These are phyloP conservation scores for Suillus sp. DNA, from an alignment of 768 basidiomycete species.

Conservation along the genomic window DNA sequence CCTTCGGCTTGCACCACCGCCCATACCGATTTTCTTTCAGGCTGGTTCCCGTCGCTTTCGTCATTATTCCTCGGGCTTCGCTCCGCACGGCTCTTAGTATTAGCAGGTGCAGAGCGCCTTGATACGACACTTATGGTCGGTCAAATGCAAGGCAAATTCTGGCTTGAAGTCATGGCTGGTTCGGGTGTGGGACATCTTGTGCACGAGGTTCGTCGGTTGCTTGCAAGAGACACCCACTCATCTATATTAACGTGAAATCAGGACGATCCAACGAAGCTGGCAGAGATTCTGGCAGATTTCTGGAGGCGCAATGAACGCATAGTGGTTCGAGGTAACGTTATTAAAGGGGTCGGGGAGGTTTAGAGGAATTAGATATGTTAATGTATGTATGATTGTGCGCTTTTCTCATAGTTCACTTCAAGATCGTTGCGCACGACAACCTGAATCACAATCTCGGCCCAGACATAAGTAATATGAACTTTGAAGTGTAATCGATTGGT, in stretches of 20 bases:
- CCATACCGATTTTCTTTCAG: slow-evolving; percentile 41
- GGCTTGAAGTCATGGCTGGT: slow-evolving; percentile 71
- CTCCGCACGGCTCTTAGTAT: slow-evolving; percentile 82
- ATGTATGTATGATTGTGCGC: neutral
- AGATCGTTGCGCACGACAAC: neutral
- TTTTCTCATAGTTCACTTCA: neutral
- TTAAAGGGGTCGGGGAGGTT: slow-evolving; percentile 58
- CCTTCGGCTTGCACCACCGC: neutral
- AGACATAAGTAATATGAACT: too few relatives aligned
- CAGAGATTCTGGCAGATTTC: slow-evolving; percentile 83
- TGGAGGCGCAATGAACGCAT: slow-evolving; percentile 86
- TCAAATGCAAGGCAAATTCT: slow-evolving; percentile 97
- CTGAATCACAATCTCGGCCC: neutral
- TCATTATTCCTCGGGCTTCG: slow-evolving; percentile 73
- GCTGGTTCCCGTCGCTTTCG: slow-evolving; percentile 90
- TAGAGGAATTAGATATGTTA: slow-evolving; percentile 18
- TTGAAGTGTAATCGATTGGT: too few relatives aligned
- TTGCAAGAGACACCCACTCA: slow-evolving; percentile 2
- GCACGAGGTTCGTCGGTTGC: slow-evolving; percentile 69
- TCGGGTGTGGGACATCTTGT: slow-evolving; percentile 90
- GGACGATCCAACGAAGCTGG: slow-evolving; percentile 85
- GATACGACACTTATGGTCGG: slow-evolving; percentile 95
- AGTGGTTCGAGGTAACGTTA: slow-evolving; percentile 50
- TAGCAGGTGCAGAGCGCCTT: slow-evolving; percentile 91
- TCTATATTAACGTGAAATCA: slow-evolving; percentile 32